These are phyloP conservation scores for Leccinum truebloodii DNA, from an alignment of 768 basidiomycete genomes.

Conservation along the genomic window DNA sequence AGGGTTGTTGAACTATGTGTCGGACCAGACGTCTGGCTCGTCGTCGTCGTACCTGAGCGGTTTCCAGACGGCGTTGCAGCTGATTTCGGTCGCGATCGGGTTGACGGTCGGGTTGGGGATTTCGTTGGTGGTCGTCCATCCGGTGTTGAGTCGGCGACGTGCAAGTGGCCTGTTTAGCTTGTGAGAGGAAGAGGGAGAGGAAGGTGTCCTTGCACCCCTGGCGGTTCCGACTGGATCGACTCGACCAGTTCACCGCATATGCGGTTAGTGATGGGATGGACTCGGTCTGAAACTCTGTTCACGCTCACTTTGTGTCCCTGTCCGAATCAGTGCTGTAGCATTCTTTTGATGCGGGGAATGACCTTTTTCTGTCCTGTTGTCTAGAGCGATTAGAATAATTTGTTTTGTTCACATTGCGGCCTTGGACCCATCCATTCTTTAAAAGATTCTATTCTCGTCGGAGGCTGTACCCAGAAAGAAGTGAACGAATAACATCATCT, in stretches of 20 bases:
- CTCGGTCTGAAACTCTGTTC: neutral
- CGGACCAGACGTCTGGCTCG: constrained; percentile 52
- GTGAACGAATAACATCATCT: too few relatives aligned
- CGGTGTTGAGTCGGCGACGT: constrained; percentile 56
- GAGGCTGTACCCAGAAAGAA: too few relatives aligned
- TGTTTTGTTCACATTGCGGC: too few relatives aligned
- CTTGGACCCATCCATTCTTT: too few relatives aligned
- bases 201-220: neutral
- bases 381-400: too few relatives aligned
- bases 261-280: neutral
- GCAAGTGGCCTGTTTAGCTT: constrained; percentile 66
- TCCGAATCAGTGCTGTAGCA: neutral
- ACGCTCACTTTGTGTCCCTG: neutral
- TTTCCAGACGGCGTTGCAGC: constrained; percentile 73
- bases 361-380: too few relatives aligned
- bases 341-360: too few relatives aligned
- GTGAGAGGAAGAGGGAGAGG: constrained; percentile 23
- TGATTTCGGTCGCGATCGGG: constrained; percentile 76
- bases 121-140: constrained; percentile 65
- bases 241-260: neutral
- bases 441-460: too few relatives aligned
- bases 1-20: constrained; percentile 61
- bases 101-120: constrained; percentile 80
- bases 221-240: neutral
- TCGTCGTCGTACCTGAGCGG: constrained; percentile 64